Evolutionary conservation across 2,329 filamentous ascomycete genomes (phyloP), one percentile per base, ranked within the genome.

Genomic region (Pyrenochaeta sp.): DNA sequence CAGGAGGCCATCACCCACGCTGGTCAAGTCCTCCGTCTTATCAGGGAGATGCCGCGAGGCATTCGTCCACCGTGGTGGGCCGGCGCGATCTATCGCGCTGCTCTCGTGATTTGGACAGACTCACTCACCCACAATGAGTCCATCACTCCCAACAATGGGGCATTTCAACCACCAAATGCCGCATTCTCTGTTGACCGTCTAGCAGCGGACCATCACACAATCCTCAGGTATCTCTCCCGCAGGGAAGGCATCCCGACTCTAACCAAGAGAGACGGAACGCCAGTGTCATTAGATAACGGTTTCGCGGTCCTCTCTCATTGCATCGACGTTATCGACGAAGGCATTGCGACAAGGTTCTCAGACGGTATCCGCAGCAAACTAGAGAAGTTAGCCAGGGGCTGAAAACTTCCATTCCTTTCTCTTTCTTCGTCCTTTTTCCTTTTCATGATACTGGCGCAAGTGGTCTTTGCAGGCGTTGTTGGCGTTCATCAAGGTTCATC

Each of bases 11-110:
- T 86, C 35, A 84, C 84, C 66, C 86, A 89, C 63, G 84, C 82
- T 49, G 85, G 85, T 1, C 86, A 89, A 67, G 79, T 88, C 3
- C 72, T 87, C 29, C 78, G 83, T 3, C 74, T 87, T 8, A 69
- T 88, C 26, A 75, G 80, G 6, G 72, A 74, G 10, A 87, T 89
- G 80, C 78, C 82, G 2, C 71, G 73, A 20, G 79, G 83, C 35
- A 75, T 81, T 3, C 79, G 84, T 15, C 86, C 86, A 5, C 81
- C 79, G 24, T 90, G 86, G 86, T 89, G 86, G 86, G 74, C 83
- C n/a, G 81, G 79, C 2, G 86, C 85, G 3, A 73, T 89, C 27
- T 89, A 89, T 63, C 82, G 87, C n/a, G 85, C 79, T 27, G 49
- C 63, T 20, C 59, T 69, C 20, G 58, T 69, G 11, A 44, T 69